Base-by-base conservation (phyloP, 2,329 filamentous ascomycete genomes). In the Davidsoniella eucalypti region DNA sequence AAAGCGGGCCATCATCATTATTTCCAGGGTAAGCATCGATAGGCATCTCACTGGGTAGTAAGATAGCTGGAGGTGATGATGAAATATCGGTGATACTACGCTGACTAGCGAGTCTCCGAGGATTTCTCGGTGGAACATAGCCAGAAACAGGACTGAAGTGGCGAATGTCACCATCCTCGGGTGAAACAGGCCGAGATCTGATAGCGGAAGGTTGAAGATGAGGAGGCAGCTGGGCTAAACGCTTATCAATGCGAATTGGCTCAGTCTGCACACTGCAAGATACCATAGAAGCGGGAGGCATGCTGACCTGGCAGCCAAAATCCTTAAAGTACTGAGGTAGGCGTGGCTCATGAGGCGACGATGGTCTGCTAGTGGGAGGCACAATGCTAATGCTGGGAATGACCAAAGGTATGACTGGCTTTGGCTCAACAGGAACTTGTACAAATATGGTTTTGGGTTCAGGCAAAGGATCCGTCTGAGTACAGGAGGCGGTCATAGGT, bases 381-480 rank as follows among this genome's bases (percentile, higher is more conserved):
- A 94, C 84, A 47, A 98, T 86, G 51, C 86, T 84, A 60, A 98
- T 98, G 58, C 81, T 84, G 0, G 90, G 90, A 54, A 95, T 83
- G 4, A 71, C 60, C 53, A 77, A 64, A 56, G 68, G 51, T n/a
- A 47, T 16, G 1, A 37, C 41, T 5, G 42, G 43, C 2, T 45
- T 29, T 8, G 23, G 26, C 18, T 21, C 36, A 14, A 52, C 66
- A 51, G 65, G 64, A 8, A 63, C 65, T 55, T 56, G 59, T 44
- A 56, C 64, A 46, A 57, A 50, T 14, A 50, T 47, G 18, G 51
- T 29, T 17, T 49, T 38, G 12, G 50, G 54, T 7, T 63, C 58
- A 3, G 64, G 59, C 2, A 61, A 52, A n/a, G 63, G 56, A n/a
- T 62, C 71, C 0, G 82, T 85, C 61, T 85, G 82, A 0, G 79